Base-by-base conservation (phyloP, 495 filamentous ascomycete species). In the Cairneyella variabilis region DNA sequence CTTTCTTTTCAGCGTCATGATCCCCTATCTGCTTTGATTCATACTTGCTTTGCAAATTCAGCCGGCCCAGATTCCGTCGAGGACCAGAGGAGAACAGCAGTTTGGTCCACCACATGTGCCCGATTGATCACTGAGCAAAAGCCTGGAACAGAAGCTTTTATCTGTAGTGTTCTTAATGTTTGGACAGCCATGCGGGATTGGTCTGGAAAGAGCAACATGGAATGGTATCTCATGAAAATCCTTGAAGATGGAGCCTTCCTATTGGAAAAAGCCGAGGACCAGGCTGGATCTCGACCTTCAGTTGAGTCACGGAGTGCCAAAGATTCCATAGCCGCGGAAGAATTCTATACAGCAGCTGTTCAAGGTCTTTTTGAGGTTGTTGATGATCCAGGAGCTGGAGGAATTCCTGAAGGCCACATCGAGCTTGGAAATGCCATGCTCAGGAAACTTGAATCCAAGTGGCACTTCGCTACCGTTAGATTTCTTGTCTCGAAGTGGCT, bases 161-260 rank as follows among this genome's bases (percentile, higher is more conserved):
- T 89, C 42, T 79, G 80, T 46, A 77, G 76, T 41, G 79, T 88
- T 14, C 79, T 97, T 30, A 90, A 92, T 68, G 81, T 86, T 49
- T 97, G 89, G 86, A 81, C 90, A 48, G 79, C 82, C 30, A 86
- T 89, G 73, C 83, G 88, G 64, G 85, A 90, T 64, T 97, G 93
- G 93, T 85, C 87, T 52, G 87, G 89, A 50, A 88, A 84, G 56
- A 82, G 83, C 57, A 91, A 89, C 59, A 84, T 98, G 75, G 91
- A 96, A 72, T 84, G 89, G 62, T 96, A 90, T 63, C 80, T 98
- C 4, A 92, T 95, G 89, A 84, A 90, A 64, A 86, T 92, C 53
- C 79, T 98, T 17, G 89, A 96, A 69, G 88, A 91, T 63, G 93
- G 93, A 53, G 83, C 88, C 22, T 97, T 96, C 64, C 71, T 98